Percentiles rank a stretch among this genome's conserved stretches.
These are phyloP conservation scores for Geranomyces michiganensis DNA, from an alignment of 192 early-diverging fungal genomes.

Conservation along the genomic window DNA sequence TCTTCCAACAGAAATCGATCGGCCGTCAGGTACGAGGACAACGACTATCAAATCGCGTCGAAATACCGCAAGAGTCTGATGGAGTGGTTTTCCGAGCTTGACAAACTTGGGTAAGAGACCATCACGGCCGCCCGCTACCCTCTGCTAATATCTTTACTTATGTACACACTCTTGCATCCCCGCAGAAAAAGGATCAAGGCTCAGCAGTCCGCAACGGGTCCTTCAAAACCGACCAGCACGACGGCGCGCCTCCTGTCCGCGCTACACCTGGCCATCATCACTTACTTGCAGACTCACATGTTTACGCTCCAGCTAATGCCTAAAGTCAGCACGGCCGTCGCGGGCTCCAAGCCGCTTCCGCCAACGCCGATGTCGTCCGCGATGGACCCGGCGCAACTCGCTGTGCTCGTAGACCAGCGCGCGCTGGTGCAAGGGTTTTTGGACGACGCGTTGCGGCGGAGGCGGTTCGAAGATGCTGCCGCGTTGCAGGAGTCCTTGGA, in stretches of 20 bases:
- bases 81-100: constrained; percentile 54
- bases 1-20: constrained; percentile 18
- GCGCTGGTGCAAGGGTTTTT: constrained; percentile 34
- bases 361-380: not conserved
- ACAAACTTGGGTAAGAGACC: constrained; percentile 49
- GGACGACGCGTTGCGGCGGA: constrained; percentile 38
- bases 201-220: constrained; percentile 17
- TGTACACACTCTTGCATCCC: no score
- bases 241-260: constrained; percentile 40
- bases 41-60: constrained; percentile 46
- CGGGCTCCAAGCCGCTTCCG: not conserved
- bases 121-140: not conserved
- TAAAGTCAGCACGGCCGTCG: constrained; percentile 28
- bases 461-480: constrained; percentile 49
- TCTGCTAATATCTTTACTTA: no score
- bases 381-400: constrained; percentile 27
- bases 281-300: constrained; percentile 56
- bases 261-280: constrained; percentile 43
- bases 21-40: constrained; percentile 40
- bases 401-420: constrained; percentile 42
- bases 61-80: constrained; percentile 47
- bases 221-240: constrained; percentile 10
- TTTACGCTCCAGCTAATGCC: constrained; percentile 59
- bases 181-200: constrained; percentile 50
- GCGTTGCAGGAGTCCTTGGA: constrained; percentile 41